Evolutionary conservation across 148 eudicot genomes (phyloP).

Genomic region (Nepenthes gracilis): DNA sequence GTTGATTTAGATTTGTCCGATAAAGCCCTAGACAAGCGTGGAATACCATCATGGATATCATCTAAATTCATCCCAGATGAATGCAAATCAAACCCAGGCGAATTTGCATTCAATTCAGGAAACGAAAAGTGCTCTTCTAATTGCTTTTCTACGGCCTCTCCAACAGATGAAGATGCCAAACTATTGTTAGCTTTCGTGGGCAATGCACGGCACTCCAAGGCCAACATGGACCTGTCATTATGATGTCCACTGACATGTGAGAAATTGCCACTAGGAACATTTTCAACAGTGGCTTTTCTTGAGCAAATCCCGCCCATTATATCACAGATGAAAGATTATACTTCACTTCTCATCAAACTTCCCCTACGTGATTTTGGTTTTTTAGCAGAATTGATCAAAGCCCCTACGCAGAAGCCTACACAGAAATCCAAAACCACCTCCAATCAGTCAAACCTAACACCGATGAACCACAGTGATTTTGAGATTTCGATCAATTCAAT

Average conservation of each 20-base stretch:
- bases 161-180: conserved; percentile 13
- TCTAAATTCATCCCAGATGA: conserved; percentile 22
- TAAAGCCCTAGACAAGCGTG: conserved; percentile 49
- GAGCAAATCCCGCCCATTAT: conserved; percentile 95
- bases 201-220: conserved; percentile 34
- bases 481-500: not conserved
- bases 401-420: too few relatives aligned
- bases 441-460: too few relatives aligned
- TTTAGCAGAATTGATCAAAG: not conserved
- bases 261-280: conserved; percentile 31
- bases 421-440: too few relatives aligned
- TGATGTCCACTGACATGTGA: conserved; percentile 53
- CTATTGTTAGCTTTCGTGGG: conserved; percentile 16
- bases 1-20: conserved; percentile 70
- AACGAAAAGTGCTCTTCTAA: conserved; percentile 51
- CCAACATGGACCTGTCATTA: conserved; percentile 29
- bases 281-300: conserved; percentile 59
- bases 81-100: conserved; percentile 15
- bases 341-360: conserved; percentile 17
- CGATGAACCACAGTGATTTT: too few relatives aligned
- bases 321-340: conserved; percentile 9
- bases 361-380: conserved; percentile 1
- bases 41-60: conserved; percentile 74
- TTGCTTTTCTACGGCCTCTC: conserved; percentile 30
- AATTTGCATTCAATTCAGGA: conserved; percentile 32